phyloP scores from a whole-genome alignment of 768 basidiomycete genomes.

The Rhodotorula paludigena region DNA sequence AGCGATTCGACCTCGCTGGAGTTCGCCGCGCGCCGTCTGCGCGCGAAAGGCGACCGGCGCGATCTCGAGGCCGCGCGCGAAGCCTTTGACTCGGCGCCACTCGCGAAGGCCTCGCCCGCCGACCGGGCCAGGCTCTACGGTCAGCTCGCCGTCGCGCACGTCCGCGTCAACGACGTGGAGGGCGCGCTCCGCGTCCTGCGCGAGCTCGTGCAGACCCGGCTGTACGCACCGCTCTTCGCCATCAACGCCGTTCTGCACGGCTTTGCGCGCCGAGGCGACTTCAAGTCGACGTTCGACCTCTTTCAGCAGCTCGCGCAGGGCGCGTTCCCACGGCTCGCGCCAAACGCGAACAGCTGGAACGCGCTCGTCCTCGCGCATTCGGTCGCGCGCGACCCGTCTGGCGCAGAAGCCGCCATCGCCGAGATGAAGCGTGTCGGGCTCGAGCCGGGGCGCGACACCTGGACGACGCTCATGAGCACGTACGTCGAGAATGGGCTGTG shows the following conservation, averaged over 20 bases:
- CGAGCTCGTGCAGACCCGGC: slow-evolving; percentile 15
- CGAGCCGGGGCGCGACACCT: slow-evolving; percentile 40
- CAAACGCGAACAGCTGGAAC: slow-evolving; percentile 41
- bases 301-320: slow-evolving; percentile 39
- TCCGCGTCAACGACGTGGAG: slow-evolving; percentile 38
- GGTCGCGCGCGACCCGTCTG: slow-evolving; percentile 41
- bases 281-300: slow-evolving; percentile 33
- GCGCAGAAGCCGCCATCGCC: slow-evolving; percentile 39
- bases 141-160: slow-evolving; percentile 38
- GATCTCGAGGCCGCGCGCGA: neutral
- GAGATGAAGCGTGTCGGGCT: slow-evolving; percentile 42
- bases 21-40: slow-evolving; percentile 6
- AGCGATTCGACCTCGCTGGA: neutral
- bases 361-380: slow-evolving; percentile 44
- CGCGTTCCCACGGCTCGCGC: slow-evolving; percentile 17
- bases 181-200: slow-evolving; percentile 22
- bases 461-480: slow-evolving; percentile 68
- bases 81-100: neutral
- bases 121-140: slow-evolving; percentile 20
- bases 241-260: slow-evolving; percentile 40
- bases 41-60: neutral
- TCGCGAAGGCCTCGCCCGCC: neutral
- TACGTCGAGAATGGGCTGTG: slow-evolving; percentile 76
- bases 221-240: slow-evolving; percentile 18
- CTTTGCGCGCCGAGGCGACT: slow-evolving; percentile 38